Evolutionary conservation across 345 rosid genomes (phyloP).

Genomic region (Limnanthes douglasii): DNA sequence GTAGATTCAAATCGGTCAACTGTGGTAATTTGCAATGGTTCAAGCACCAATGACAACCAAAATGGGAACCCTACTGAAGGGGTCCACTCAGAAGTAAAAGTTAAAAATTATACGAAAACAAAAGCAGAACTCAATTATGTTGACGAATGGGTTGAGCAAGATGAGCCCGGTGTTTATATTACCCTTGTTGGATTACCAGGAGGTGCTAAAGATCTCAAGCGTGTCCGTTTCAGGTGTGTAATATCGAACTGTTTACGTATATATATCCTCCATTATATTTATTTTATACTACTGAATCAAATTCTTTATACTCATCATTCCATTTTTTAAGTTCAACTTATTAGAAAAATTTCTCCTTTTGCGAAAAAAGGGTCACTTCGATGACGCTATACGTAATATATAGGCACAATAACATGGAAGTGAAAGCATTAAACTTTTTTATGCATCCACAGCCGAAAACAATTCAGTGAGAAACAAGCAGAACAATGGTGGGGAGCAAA

Average conservation of each 20-base stretch:
- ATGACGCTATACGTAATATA: no score
- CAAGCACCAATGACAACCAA: constrained; percentile 15
- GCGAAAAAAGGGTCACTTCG: no score
- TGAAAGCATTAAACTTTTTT: background rate
- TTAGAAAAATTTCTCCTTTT: no score
- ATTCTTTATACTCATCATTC: no score
- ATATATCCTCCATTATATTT: no score
- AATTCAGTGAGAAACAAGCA: constrained; percentile 66
- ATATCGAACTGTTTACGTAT: no score
- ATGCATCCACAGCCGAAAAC: constrained; percentile 36
- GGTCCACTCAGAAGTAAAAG: constrained; percentile 23
- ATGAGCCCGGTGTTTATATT: constrained; percentile 59
- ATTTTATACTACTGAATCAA: background rate
- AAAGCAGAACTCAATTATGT: constrained; percentile 14
- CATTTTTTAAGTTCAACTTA: no score
- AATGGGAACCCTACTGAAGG: constrained; percentile 19
- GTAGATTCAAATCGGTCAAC: constrained; percentile 19
- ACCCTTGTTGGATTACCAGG: constrained; percentile 58
- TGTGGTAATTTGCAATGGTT: constrained; percentile 21
- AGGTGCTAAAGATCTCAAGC: constrained; percentile 49
- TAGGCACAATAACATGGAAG: background rate
- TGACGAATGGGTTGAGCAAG: constrained; percentile 60
- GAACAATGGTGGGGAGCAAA: constrained; percentile 78
- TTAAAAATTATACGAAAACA: constrained; percentile 20
- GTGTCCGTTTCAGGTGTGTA: constrained; percentile 62